Evolutionary conservation across 1,284 basidiomycete genomes (phyloP), one percentile per base, ranked within the genome.

Genomic region (Cystobasidium slooffiae): DNA sequence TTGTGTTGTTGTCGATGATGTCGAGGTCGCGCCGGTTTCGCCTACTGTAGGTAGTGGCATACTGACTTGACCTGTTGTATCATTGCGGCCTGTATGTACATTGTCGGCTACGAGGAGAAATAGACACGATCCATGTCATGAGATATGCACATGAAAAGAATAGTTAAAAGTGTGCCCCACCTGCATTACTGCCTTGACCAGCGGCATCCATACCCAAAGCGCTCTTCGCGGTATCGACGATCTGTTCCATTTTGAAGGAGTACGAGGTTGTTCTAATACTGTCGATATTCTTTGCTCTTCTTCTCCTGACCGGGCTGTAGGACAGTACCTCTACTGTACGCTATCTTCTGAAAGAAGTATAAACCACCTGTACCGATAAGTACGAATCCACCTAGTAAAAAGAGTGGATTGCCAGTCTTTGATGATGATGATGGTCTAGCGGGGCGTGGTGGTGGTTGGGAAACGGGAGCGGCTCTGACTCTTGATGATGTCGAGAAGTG

Each of bases 281-380:
- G 74, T 49, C 74, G 65, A 43, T 72, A 75, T 18, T 61, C 61
- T 62, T 75, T 75, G 7, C 22, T 22, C n/a, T 75, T 64, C 44
- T 46, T 41, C 41, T 61, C 56, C 43, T 75, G 74, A 41, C 70
- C 70, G 49, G 62, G 70, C 20, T 44, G 41, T 20, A 73, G 39
- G 7, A 61, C 59, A 18, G 63, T 66, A 7, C 62, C 64, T 20
- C 78, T 63, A 18, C 74, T 44, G 22, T 74, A 49, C 22, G 76
- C 51, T 3, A 72, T 39, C 12, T 43, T 10, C 16, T 65, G 53
- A 65, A 75, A 78, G 14, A 70, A 39, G 20, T 18, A 58, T 8
- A 68, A 53, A 2, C 70, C 75, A 9, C 31, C 43, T 43, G 31
- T 58, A 14, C 77, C 53, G 22, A 78, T 74, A 24, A 64, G 73